A percentile compares a stretch with the other conserved stretches of the same genome.
Conservation (phyloP, 352 stramenopile genomes). For the Bremia lactucae region DNA sequence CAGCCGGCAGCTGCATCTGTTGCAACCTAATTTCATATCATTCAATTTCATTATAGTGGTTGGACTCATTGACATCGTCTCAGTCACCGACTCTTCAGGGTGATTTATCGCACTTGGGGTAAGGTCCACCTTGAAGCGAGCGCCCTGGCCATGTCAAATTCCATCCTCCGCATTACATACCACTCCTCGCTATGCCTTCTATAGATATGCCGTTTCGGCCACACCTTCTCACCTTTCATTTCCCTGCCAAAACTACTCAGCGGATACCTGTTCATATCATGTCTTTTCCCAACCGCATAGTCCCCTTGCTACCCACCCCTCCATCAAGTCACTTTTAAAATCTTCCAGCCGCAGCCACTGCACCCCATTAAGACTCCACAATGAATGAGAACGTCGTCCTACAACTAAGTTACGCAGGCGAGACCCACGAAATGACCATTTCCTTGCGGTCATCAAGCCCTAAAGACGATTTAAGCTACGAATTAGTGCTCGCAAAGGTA, state of each 20-base stretch:
- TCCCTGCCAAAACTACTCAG: slow-evolving; percentile 1
- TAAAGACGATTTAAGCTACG: slow-evolving; percentile 29
- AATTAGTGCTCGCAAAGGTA: slow-evolving; percentile 31
- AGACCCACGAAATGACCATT: slow-evolving; percentile 39
- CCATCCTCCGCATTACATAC: slow-evolving; percentile 15
- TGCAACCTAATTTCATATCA: slow-evolving; percentile 8
- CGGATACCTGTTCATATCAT: too few relatives aligned
- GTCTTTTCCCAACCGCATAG: too few relatives aligned
- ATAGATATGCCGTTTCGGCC: not conserved
- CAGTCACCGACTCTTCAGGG: slow-evolving; percentile 20
- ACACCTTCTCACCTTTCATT: slow-evolving; percentile 1
- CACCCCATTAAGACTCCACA: not conserved
- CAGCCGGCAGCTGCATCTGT: slow-evolving; percentile 7
- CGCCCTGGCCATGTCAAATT: slow-evolving; percentile 7
- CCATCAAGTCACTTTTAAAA: slow-evolving; percentile 19
- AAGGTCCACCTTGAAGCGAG: slow-evolving; percentile 25
- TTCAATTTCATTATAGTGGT: slow-evolving; percentile 10
- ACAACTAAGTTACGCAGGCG: slow-evolving; percentile 41
- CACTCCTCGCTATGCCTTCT: too few relatives aligned
- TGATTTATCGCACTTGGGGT: slow-evolving; percentile 11
- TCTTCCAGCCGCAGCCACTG: not conserved
- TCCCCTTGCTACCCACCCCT: slow-evolving; percentile 14
- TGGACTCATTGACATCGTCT: slow-evolving; percentile 8
- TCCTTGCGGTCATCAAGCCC: slow-evolving; percentile 5
- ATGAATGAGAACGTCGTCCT: slow-evolving; percentile 28